Evolutionary conservation across 1,284 basidiomycete genomes (phyloP), one percentile per base, ranked within the genome.

Genomic region (Cryptococcus floricola): DNA sequence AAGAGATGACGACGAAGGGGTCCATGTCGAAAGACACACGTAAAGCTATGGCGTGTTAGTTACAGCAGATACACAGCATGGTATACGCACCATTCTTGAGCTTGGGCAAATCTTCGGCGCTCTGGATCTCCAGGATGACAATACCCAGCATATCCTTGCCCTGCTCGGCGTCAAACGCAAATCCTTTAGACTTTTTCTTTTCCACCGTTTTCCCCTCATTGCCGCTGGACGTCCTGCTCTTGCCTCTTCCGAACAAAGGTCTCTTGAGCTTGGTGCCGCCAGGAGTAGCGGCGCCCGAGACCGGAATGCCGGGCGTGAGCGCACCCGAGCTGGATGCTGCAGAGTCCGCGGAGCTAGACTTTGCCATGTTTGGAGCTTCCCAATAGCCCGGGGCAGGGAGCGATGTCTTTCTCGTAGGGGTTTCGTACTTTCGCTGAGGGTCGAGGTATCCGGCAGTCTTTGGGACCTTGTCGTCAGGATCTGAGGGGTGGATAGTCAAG

Each of bases 1-100:
- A 98, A 2, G 91, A 93, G 62, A 94, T 84, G 62, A 98, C 92
- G 14, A 92, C 89, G 68, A 97, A 98, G 0, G 93, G 93, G 68
- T 98, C 93, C 93, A 98, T 98, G 71, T 98, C 94, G 50, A 68
- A 75, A 5, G 68, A 67, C 18, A 75, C 62, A 19, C 68, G 64
- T 10, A 77, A 54, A 10, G 74, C 73, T 74, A 51, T 5, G 4
- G 14, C 12, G 23, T 12, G 58, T 59, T 46, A 63, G 39, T 49
- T 19, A 19, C 13, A 16, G 12, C 41, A 18, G 19, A 12, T 39
- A 10, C 5, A 43, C 9, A 13, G 23, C 31, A 19, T 25, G 34
- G 13, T 31, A 39, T 13, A 82, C 88, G 64, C 54, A 91, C 88
- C 87, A 68, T 96, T 97, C 74, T 86, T 88, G 67, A 94, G 80